These are phyloP conservation scores for Drosera spatulata DNA, from an alignment of 179 eudicot genomes.

Conservation along the genomic window DNA sequence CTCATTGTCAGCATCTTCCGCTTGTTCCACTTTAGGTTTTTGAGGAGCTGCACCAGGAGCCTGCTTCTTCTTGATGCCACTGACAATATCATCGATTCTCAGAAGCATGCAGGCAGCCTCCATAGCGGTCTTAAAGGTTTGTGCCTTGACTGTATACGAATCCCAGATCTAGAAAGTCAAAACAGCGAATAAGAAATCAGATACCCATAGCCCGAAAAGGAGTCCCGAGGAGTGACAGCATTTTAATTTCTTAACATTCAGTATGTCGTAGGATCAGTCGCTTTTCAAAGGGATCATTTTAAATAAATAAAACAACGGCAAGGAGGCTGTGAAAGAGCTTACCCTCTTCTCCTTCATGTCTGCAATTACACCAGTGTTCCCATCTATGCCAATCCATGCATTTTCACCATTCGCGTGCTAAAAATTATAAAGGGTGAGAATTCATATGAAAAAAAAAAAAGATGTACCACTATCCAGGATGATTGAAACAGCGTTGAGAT, in stretches of 20 bases:
- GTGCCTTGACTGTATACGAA: conserved; percentile 83
- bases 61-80: conserved; percentile 91
- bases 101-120: conserved; percentile 95
- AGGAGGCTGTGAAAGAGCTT: neutral
- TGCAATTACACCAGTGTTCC: conserved; percentile 75
- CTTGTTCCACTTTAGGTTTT: conserved; percentile 66
- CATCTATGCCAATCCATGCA: conserved; percentile 93
- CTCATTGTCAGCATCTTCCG: conserved; percentile 84
- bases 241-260: no score
- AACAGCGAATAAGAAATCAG: neutral
- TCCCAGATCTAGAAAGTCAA: conserved; percentile 62
- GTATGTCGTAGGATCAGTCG: no score
- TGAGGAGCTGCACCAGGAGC: conserved; percentile 75
- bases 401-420: conserved; percentile 96
- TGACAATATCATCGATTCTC: conserved; percentile 86
- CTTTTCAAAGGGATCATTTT: neutral
- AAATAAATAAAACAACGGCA: neutral
- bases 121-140: conserved; percentile 86
- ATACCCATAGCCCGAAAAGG: no score
- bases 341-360: conserved; percentile 90
- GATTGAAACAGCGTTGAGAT: neutral
- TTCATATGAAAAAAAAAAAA: neutral
- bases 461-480: neutral
- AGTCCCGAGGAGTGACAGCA: no score
- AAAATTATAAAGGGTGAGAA: neutral